Base-by-base conservation (phyloP, 23 red algal species). In the Gracilaria gracilis region DNA sequence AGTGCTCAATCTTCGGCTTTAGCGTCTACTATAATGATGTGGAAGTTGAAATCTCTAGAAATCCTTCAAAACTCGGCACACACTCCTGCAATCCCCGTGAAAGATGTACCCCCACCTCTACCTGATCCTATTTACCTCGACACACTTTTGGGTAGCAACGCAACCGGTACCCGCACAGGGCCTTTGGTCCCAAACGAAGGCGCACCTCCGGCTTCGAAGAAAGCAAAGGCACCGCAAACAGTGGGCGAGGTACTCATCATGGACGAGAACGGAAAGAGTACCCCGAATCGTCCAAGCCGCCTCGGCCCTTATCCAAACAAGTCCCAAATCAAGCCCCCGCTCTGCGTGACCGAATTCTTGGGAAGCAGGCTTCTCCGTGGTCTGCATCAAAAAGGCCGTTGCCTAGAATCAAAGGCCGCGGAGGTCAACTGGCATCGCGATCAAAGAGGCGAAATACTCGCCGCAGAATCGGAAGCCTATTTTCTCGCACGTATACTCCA, bases 281-380 rank as follows among this genome's bases (percentile, higher is more conserved):
- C 62, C 4, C 24, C 62, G 33, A 67, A 67, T 21, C 16, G 62
- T 2, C 62, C 62, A 33, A 29, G 1, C 5, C 25, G 6, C 20
- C 17, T 67, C 0, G 62, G 62, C 5, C 62, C 62, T 1, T 67
- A 67, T 21, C 62, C 62, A 32, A 31, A 1, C 0, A 67, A 67
- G 28, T 1, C 16, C 12, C 2, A 1, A 28, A 1, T 1, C 0
- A 67, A 3, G 2, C 16, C n/a, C 9, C 24, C 62, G 1, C 24
- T 67, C 4, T 67, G 62, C 33, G 79, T 82, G 27, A 82, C 29
- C 53, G 53, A 82, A 36, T 13, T 82, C 4, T 1, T 61, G 16
- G 79, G 48, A 19, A 33, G 12, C 13, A 40, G 28, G 29, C 44
- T 82, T 13, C 28, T 82, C 1, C 48, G 34, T 0, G 23, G 50